These are phyloP conservation scores for Trichomonascaceae sp. DNA, from an alignment of 1,139 yeast genomes.

Conservation along the genomic window DNA sequence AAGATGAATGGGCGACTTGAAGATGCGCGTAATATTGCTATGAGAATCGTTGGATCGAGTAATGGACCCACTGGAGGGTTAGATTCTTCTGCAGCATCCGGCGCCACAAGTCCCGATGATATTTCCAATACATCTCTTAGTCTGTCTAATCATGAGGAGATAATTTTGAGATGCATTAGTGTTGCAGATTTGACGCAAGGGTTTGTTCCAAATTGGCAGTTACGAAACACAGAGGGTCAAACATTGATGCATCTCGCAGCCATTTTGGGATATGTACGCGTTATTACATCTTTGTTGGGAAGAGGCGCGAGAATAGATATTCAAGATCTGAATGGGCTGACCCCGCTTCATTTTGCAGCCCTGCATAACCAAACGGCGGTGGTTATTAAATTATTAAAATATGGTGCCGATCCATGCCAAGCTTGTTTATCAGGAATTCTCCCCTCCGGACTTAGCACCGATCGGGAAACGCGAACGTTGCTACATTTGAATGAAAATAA, in stretches of 20 bases:
- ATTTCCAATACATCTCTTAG: slow-evolving; percentile 7
- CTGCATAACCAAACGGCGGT: slow-evolving; percentile 63
- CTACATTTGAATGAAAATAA: slow-evolving; percentile 20
- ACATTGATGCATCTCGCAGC: slow-evolving; percentile 82
- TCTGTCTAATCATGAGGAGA: slow-evolving; percentile 21
- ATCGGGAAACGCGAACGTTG: background rate
- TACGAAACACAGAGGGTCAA: slow-evolving; percentile 77
- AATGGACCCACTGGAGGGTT: slow-evolving; percentile 6
- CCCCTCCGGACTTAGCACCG: background rate
- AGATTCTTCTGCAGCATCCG: background rate
- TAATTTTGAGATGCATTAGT: slow-evolving; percentile 26
- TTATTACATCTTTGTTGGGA: slow-evolving; percentile 58
- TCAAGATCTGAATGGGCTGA: slow-evolving; percentile 71
- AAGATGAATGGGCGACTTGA: slow-evolving; percentile 92
- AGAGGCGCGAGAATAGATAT: slow-evolving; percentile 77
- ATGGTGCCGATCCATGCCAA: slow-evolving; percentile 50
- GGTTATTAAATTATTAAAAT: slow-evolving; percentile 49
- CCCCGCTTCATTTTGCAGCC: slow-evolving; percentile 84
- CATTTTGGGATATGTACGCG: slow-evolving; percentile 58
- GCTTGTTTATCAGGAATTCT: background rate
- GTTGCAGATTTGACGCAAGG: slow-evolving; percentile 22
- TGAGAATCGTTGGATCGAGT: slow-evolving; percentile 53
- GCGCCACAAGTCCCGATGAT: slow-evolving; percentile 9
- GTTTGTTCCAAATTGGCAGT: slow-evolving; percentile 59
- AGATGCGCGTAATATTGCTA: slow-evolving; percentile 87